A percentile compares a stretch with the other conserved stretches of the same genome.
Evolutionary conservation across 2,329 filamentous ascomycete species (phyloP).

Genomic region (Akanthomyces dipterigenus): DNA sequence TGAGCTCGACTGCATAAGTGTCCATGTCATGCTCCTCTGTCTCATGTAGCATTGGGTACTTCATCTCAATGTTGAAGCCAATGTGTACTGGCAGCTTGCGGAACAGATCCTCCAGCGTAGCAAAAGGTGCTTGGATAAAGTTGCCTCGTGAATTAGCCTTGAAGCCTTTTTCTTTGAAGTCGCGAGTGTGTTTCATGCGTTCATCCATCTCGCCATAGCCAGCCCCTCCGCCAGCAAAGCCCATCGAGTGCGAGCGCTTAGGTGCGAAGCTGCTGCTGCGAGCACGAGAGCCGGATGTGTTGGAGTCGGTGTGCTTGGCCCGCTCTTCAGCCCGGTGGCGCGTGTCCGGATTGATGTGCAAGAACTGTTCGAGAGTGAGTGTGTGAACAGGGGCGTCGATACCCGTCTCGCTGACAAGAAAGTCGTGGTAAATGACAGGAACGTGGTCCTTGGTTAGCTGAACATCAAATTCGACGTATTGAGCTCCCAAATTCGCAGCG

Average conservation of each 20-base stretch:
- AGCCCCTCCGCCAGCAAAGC: slow-evolving; percentile 36
- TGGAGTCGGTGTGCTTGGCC: slow-evolving; percentile 15
- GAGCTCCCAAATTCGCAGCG: slow-evolving; percentile 82
- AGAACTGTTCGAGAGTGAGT: slow-evolving; percentile 88
- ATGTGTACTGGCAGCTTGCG: slow-evolving; percentile 71
- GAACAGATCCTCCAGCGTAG: slow-evolving; percentile 91
- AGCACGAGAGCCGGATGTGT: slow-evolving; percentile 15
- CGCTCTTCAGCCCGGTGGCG: slow-evolving; percentile 23
- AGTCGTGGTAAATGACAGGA: slow-evolving; percentile 97
- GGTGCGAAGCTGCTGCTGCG: slow-evolving; percentile 34
- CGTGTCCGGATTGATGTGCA: slow-evolving; percentile 69
- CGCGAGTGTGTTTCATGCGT: slow-evolving; percentile 93
- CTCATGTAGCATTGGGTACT: slow-evolving; percentile 97
- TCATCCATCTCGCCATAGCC: slow-evolving; percentile 49
- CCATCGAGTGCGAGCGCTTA: slow-evolving; percentile 50
- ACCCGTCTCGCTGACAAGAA: slow-evolving; percentile 93
- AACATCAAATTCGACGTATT: slow-evolving; percentile 75
- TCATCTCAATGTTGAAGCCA: slow-evolving; percentile 98
- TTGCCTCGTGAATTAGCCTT: slow-evolving; percentile 92
- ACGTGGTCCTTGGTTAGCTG: slow-evolving; percentile 98
- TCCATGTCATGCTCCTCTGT: slow-evolving; percentile 95
- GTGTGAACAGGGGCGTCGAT: slow-evolving; percentile 96
- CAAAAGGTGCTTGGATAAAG: slow-evolving; percentile 93
- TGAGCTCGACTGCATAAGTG: slow-evolving; percentile 89
- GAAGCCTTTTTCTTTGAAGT: slow-evolving; percentile 91